Conservation (phyloP, 129 eudicot species). For the Centella asiatica region DNA sequence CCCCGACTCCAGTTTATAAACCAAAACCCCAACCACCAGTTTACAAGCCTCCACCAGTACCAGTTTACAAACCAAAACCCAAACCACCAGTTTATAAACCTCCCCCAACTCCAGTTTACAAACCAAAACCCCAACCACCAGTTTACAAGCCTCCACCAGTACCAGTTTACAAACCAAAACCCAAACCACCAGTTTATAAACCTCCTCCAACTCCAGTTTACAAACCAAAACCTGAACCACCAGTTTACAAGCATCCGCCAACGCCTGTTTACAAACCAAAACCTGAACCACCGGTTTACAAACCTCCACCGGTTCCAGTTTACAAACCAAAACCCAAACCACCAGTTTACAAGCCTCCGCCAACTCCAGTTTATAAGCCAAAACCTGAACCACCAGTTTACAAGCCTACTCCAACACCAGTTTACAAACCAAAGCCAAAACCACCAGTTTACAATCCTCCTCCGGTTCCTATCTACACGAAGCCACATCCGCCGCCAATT, state of each 20-base stretch:
- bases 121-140: conserved; percentile 14
- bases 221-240: conserved; percentile 19
- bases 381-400: background rate
- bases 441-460: conserved; percentile 1
- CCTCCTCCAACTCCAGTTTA: conserved; percentile 14
- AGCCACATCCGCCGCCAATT: conserved; percentile 16
- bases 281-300: too few species aligned
- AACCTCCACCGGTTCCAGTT: conserved; percentile 21
- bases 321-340: conserved; percentile 21
- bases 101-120: conserved; percentile 11
- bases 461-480: conserved; percentile 6
- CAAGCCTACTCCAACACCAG: background rate
- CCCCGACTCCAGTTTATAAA: conserved; percentile 6
- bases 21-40: conserved; percentile 8
- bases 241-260: conserved; percentile 5
- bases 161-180: conserved; percentile 9
- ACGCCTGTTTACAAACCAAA: conserved; percentile 12
- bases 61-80: conserved; percentile 16
- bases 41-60: conserved; percentile 15
- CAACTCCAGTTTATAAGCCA: conserved; percentile 12
- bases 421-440: conserved; percentile 15
- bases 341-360: too few species aligned
- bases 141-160: background rate
- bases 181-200: conserved; percentile 13
- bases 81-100: conserved; percentile 7